phyloP scores from a whole-genome alignment of 2,329 filamentous ascomycete species.

The Fusarium nanum region DNA sequence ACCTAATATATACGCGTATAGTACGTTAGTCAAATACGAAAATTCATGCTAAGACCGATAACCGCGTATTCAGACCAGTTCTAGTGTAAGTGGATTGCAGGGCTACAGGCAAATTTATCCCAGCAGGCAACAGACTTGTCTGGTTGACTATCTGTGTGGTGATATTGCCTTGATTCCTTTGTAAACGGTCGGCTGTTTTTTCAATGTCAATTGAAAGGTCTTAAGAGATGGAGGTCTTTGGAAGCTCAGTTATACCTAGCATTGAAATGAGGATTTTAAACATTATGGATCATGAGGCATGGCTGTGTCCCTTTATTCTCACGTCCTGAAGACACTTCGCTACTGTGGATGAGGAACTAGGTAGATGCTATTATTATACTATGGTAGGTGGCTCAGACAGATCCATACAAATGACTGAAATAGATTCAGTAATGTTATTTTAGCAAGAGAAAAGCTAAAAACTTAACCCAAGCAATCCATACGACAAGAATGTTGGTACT shows the following conservation, averaged over 20 bases:
- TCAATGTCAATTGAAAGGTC: not conserved
- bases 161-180: not conserved
- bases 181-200: not conserved
- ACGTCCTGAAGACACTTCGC: not conserved
- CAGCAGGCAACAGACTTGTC: not conserved
- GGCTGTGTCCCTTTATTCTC: not conserved
- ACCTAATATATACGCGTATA: conserved; percentile 36
- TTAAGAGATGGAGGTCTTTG: not conserved
- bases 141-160: not conserved
- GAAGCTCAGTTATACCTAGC: not conserved
- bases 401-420: not conserved
- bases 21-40: conserved; percentile 20
- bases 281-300: not conserved
- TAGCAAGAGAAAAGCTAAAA: not conserved
- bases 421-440: not conserved
- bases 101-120: not conserved
- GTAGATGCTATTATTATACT: not conserved
- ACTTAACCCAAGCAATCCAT: not conserved
- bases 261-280: not conserved
- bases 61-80: conserved; percentile 31
- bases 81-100: not conserved
- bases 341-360: not conserved
- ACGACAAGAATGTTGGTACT: not conserved
- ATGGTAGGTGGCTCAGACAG: not conserved
- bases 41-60: conserved; percentile 26